A percentile compares a stretch with the other conserved stretches of the same genome.
These are phyloP conservation scores for Fusarium buharicum DNA, from an alignment of 2,329 filamentous ascomycete species.

Conservation along the genomic window DNA sequence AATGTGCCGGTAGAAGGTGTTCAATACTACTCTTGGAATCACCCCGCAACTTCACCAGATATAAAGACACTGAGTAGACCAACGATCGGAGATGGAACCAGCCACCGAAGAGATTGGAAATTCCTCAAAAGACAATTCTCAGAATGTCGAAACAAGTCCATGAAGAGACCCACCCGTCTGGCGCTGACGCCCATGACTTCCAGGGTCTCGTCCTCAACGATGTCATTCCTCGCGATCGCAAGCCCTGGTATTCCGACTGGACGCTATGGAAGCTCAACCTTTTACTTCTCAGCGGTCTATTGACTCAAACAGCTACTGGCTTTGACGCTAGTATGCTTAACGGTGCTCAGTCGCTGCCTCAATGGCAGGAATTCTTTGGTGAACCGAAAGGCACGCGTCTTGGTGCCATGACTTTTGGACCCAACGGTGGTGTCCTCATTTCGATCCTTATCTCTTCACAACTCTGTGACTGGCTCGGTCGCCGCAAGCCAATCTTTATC, in stretches of 20 bases:
- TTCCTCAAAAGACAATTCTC: not conserved
- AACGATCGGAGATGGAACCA: not conserved
- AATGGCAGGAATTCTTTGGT: conserved; percentile 48
- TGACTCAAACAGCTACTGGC: conserved; percentile 48
- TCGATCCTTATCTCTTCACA: conserved; percentile 43
- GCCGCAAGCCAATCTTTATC: conserved; percentile 43
- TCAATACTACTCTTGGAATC: not conserved
- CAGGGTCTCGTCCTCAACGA: conserved; percentile 42
- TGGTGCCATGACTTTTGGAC: conserved; percentile 46
- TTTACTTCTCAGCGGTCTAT: conserved; percentile 46
- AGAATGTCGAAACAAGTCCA: conserved; percentile 20
- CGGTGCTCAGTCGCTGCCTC: conserved; percentile 48
- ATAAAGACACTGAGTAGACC: conserved; percentile 25
- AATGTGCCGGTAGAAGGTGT: conserved; percentile 5
- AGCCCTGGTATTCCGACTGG: conserved; percentile 39
- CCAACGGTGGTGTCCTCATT: conserved; percentile 40
- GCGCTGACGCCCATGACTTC: conserved; percentile 31
- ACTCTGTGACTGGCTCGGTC: conserved; percentile 45
- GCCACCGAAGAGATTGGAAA: not conserved
- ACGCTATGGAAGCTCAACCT: conserved; percentile 48
- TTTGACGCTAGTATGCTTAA: conserved; percentile 51
- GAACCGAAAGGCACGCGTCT: conserved; percentile 45
- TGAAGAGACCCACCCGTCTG: conserved; percentile 25
- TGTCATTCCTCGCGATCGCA: conserved; percentile 37
- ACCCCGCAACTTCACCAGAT: conserved; percentile 16